Evolutionary conservation across 306 rosid genomes (phyloP), one percentile per base, ranked within the genome.

Genomic region (Medicago lupulina): DNA sequence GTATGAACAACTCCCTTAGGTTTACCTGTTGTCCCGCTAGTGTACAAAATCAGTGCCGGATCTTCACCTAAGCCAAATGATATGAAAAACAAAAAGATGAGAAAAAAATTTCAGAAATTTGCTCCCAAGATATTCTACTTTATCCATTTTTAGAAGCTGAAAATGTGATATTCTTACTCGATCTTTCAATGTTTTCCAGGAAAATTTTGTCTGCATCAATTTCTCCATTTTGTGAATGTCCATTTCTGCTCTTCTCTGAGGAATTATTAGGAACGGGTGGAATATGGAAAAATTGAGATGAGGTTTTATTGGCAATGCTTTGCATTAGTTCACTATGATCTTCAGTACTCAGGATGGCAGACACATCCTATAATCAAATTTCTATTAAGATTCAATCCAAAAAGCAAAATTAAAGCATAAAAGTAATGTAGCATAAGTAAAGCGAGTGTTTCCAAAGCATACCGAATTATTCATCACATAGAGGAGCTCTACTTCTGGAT

Each of bases 1-100:
- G 99, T 92, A 83, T 95, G 99, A 77, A 95, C 97, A 80, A 87
- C 99, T 79, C 99, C 99, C 82, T 95, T 95, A 11, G 97, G 99
- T 87, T 92, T 95, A 69, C 99, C 99, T 1, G 99, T 95, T 67
- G 99, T 95, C 60, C 99, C 99, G 55, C 99, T 92, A 16, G 99
- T 95, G 76, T 95, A 95, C 69, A 95, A 77, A 57, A 95, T 86
- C 80, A 95, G 81, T 47, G 99, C 97, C 13, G 97, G 91, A 87
- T 92, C 96, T 79, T 90, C 99, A 87, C 87, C 99, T 92, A 74
- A 50, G 74, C 53, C 81, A 86, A 49, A 47, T 57, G 76, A 82
- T 82, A 70, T 28, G 70, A 77, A 62, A 60, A 82, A 61, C 15
- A 23, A 78, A 40, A 58, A n/a, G 16, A 46, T 59, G 19, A 84